Conservation (phyloP, 495 filamentous ascomycete genomes). For the Tuber magnatum region DNA sequence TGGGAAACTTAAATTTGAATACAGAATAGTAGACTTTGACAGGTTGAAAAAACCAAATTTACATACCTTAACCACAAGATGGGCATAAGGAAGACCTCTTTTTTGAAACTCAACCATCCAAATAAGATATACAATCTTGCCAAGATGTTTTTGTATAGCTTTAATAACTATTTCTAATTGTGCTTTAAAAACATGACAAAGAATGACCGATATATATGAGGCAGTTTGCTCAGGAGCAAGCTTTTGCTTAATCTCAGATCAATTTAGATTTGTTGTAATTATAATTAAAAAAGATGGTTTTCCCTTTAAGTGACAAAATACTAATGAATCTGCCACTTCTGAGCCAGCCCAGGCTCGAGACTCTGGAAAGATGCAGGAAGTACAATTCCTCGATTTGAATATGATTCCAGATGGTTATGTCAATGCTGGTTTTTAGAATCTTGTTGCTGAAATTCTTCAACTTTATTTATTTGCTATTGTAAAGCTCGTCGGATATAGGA, state of each 20-base stretch:
- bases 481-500: no score
- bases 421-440: no score
- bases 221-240: constrained; percentile 5
- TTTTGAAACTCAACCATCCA: constrained; percentile 15
- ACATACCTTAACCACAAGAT: constrained; percentile 18
- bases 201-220: constrained; percentile 10
- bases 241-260: constrained; percentile 6
- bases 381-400: neutral
- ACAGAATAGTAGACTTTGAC: no score
- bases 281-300: constrained; percentile 14
- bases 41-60: no score
- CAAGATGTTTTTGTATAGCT: neutral
- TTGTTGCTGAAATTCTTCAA: no score
- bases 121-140: constrained; percentile 11
- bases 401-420: no score
- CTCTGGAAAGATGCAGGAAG: neutral
- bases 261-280: constrained; percentile 15
- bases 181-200: constrained; percentile 16
- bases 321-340: constrained; percentile 10
- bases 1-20: no score
- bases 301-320: neutral
- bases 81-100: neutral
- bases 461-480: no score
- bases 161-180: neutral
- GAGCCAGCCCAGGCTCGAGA: constrained; percentile 5